phyloP scores from a whole-genome alignment of 345 rosid genomes.

The Brassica incana region DNA sequence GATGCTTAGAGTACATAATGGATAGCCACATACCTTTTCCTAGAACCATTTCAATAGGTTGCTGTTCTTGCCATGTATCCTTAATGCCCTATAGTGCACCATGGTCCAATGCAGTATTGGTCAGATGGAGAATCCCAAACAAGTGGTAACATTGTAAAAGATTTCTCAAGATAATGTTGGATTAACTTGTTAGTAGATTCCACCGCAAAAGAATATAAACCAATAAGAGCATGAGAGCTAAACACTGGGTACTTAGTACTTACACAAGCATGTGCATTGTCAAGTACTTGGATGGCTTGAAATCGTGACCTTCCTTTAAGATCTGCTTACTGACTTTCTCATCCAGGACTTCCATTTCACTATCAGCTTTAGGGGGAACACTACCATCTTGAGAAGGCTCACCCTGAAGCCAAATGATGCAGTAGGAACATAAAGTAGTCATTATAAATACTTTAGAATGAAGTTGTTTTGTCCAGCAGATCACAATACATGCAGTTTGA shows the following conservation, averaged over 20 bases:
- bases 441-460: neutral
- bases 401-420: slow-evolving; percentile 40
- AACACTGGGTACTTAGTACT: slow-evolving; percentile 50
- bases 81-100: slow-evolving; percentile 78
- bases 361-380: slow-evolving; percentile 73
- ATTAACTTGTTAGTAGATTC: neutral
- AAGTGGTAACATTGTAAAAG: neutral
- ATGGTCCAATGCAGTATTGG: slow-evolving; percentile 19
- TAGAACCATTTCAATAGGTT: slow-evolving; percentile 70
- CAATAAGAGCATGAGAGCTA: neutral
- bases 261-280: slow-evolving; percentile 70
- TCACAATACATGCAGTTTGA: neutral
- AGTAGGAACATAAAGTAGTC: slow-evolving; percentile 9
- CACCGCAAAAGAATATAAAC: neutral
- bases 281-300: slow-evolving; percentile 81
- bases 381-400: slow-evolving; percentile 60
- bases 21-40: slow-evolving; percentile 66
- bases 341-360: slow-evolving; percentile 60
- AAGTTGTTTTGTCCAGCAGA: neutral
- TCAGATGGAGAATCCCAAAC: slow-evolving; percentile 13
- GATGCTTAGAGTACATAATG: neutral
- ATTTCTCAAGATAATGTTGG: neutral
- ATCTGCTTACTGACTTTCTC: slow-evolving; percentile 88
- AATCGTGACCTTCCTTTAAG: slow-evolving; percentile 85
- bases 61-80: slow-evolving; percentile 71